A percentile compares a stretch with the other conserved stretches of the same genome.
Conservation (phyloP, 352 stramenopile genomes). For the Pelagophyceae sp. region DNA sequence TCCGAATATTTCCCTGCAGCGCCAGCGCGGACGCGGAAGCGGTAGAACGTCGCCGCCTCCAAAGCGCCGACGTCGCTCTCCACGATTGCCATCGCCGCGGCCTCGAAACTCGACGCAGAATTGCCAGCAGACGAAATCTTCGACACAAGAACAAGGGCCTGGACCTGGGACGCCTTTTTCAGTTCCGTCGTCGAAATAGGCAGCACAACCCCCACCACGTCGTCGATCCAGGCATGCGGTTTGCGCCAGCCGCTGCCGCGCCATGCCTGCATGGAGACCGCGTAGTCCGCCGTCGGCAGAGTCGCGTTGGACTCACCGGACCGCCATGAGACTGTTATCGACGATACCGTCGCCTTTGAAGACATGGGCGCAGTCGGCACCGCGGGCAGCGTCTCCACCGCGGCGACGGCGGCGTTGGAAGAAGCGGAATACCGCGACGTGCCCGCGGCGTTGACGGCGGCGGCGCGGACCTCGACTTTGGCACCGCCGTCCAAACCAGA, state of each 20-base stretch:
- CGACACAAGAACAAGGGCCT: neutral
- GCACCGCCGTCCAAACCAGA: neutral
- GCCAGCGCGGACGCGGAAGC: conserved; percentile 32
- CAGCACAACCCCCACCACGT: neutral
- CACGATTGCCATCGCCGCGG: neutral
- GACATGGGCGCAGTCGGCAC: neutral
- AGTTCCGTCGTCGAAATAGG: neutral
- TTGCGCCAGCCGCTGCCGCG: neutral
- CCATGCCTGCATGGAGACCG: neutral
- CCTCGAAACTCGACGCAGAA: neutral
- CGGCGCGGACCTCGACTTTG: neutral
- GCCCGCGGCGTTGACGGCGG: neutral
- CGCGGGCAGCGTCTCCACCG: neutral
- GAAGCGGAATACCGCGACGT: neutral
- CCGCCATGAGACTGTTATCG: neutral
- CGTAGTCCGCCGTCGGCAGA: neutral
- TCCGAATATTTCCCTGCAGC: conserved; percentile 14
- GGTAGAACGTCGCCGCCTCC: conserved; percentile 24
- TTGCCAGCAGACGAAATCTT: neutral
- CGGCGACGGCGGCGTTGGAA: neutral
- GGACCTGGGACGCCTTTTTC: too few species aligned
- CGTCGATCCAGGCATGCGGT: neutral
- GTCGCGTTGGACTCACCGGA: neutral
- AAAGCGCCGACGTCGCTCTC: conserved; percentile 4
- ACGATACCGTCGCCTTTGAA: neutral